These are phyloP conservation scores for Pistacia vera DNA, from an alignment of 345 rosid genomes.

Conservation along the genomic window DNA sequence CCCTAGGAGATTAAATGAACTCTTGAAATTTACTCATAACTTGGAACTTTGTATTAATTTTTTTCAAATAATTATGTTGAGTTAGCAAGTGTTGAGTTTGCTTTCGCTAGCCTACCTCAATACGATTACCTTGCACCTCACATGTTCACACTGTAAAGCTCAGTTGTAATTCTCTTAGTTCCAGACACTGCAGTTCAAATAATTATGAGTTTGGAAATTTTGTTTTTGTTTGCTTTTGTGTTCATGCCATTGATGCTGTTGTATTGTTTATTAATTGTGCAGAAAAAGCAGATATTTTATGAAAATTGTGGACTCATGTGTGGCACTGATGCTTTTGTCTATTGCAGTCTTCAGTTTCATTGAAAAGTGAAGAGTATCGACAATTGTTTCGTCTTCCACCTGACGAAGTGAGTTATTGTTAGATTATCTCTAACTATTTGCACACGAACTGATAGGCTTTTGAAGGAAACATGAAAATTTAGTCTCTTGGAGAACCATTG, in stretches of 20 bases:
- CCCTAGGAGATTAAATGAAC: background rate
- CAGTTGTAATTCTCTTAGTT: no score
- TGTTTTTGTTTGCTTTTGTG: background rate
- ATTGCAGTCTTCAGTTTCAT: constrained; percentile 46
- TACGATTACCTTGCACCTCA: no score
- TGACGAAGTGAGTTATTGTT: constrained; percentile 62
- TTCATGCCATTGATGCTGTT: background rate
- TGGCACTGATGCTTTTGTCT: constrained; percentile 11
- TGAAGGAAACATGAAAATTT: background rate
- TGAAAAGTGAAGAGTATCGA: constrained; percentile 84
- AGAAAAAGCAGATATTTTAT: background rate
- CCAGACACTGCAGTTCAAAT: background rate
- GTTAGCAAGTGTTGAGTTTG: no score
- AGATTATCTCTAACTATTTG: background rate
- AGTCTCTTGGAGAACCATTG: background rate
- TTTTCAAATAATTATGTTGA: no score
- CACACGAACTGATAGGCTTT: background rate
- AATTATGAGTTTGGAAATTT: background rate
- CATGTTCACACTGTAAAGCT: no score
- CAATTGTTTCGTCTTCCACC: constrained; percentile 82
- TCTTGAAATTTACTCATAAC: background rate
- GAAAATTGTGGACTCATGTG: constrained; percentile 1
- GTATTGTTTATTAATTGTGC: background rate
- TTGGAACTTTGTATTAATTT: background rate
- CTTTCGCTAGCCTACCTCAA: no score